These are phyloP conservation scores for Eucalyptus pauciflora DNA, from an alignment of 345 rosid genomes.

Conservation along the genomic window DNA sequence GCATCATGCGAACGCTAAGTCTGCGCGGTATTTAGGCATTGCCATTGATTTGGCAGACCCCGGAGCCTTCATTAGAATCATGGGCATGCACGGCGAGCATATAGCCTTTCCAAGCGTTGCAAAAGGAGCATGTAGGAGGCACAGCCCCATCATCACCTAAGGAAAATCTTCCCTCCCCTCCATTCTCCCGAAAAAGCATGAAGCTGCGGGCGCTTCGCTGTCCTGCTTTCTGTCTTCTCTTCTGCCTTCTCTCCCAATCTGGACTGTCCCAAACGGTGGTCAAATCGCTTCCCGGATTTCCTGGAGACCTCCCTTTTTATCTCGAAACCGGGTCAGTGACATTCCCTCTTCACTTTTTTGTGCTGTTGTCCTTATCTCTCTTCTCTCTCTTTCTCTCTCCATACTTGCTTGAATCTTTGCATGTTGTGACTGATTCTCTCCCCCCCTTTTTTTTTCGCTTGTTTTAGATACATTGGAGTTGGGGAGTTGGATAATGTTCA, in stretches of 20 bases:
- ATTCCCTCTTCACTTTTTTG: no score
- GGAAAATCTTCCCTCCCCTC: not conserved
- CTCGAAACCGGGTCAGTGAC: slow-evolving; percentile 9
- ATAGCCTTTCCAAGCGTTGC: not conserved
- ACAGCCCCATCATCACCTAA: no score
- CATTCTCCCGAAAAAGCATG: not conserved
- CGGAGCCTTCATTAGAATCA: not conserved
- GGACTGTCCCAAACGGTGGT: not conserved
- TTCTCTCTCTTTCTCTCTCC: not conserved
- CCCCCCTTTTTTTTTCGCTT: not conserved
- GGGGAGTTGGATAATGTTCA: slow-evolving; percentile 6
- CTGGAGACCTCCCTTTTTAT: slow-evolving; percentile 5
- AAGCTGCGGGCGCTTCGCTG: not conserved
- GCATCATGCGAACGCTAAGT: not conserved
- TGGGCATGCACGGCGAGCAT: not conserved
- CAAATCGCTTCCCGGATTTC: slow-evolving; percentile 2
- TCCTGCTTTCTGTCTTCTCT: not conserved
- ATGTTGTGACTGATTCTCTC: not conserved
- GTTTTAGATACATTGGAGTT: slow-evolving; percentile 5
- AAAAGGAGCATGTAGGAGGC: no score
- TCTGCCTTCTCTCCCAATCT: not conserved
- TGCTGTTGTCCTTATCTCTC: not conserved
- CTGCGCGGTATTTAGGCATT: not conserved
- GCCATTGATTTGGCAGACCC: not conserved
- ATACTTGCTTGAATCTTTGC: not conserved